These are phyloP conservation scores for Neurospora terricola DNA, from an alignment of 495 filamentous ascomycete species.

Conservation along the genomic window DNA sequence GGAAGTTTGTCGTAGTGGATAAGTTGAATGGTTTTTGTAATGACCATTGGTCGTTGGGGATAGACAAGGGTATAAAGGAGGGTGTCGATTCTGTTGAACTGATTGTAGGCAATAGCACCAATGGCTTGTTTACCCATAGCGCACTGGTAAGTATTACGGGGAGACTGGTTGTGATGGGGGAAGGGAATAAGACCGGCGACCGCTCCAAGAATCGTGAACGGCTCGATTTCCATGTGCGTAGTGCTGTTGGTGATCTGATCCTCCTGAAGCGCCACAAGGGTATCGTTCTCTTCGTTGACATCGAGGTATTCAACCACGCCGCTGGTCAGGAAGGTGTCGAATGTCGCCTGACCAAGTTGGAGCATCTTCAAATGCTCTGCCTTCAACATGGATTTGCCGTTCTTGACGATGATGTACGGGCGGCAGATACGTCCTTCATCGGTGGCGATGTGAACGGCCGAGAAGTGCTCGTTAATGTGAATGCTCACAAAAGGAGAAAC, in stretches of 20 bases:
- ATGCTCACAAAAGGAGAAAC: slow-evolving; percentile 94
- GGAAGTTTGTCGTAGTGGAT: slow-evolving; percentile 96
- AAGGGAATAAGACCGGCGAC: slow-evolving; percentile 96
- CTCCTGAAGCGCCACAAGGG: slow-evolving; percentile 83
- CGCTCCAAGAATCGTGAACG: slow-evolving; percentile 94
- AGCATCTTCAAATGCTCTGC: slow-evolving; percentile 66
- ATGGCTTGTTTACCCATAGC: slow-evolving; percentile 99
- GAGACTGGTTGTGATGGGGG: slow-evolving; percentile 98
- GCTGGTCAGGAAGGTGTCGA: slow-evolving; percentile 83
- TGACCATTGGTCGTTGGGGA: slow-evolving; percentile 95
- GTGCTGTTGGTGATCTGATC: slow-evolving; percentile 66
- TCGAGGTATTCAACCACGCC: slow-evolving; percentile 94
- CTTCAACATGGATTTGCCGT: slow-evolving; percentile 67
- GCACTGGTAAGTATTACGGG: slow-evolving; percentile 97
- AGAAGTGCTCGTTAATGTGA: slow-evolving; percentile 85
- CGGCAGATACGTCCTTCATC: slow-evolving; percentile 95
- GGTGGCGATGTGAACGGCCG: slow-evolving; percentile 87
- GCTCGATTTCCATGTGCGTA: slow-evolving; percentile 95
- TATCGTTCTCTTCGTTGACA: slow-evolving; percentile 97
- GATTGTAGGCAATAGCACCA: slow-evolving; percentile 93
- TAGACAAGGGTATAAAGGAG: slow-evolving; percentile 95
- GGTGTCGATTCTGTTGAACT: slow-evolving; percentile 91
- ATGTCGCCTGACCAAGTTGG: slow-evolving; percentile 68
- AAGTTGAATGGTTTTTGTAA: slow-evolving; percentile 90
- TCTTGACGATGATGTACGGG: slow-evolving; percentile 88